A percentile compares a stretch with the other conserved stretches of the same genome.
These are phyloP conservation scores for Amanita muscaria DNA, from an alignment of 768 basidiomycete species.

Conservation along the genomic window DNA sequence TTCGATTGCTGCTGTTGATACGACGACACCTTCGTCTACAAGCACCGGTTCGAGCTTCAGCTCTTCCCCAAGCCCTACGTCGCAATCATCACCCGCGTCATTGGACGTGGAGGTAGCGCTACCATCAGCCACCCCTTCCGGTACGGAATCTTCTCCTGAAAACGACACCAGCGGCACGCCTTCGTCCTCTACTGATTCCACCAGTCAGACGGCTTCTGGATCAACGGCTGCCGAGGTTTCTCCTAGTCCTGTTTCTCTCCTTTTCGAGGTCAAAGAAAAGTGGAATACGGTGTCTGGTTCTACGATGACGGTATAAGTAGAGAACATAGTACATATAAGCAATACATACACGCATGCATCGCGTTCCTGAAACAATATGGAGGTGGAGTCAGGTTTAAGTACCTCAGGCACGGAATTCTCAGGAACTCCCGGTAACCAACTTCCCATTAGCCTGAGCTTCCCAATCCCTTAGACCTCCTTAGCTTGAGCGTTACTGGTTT, in stretches of 20 bases:
- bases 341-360: too few relatives aligned
- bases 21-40: neutral
- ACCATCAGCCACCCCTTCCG: slow-evolving; percentile 1
- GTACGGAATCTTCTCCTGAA: neutral
- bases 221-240: neutral
- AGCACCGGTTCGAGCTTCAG: neutral
- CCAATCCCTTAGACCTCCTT: too few relatives aligned
- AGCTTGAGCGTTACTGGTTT: too few relatives aligned
- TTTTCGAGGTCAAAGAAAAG: neutral
- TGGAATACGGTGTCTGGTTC: neutral
- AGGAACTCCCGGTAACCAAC: too few relatives aligned
- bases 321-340: too few relatives aligned
- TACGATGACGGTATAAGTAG: neutral
- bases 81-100: neutral
- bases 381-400: too few relatives aligned
- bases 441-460: too few relatives aligned
- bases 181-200: neutral
- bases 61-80: neutral
- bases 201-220: neutral
- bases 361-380: too few relatives aligned
- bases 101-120: slow-evolving; percentile 2
- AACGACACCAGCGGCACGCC: neutral
- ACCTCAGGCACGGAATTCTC: too few relatives aligned
- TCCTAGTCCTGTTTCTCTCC: slow-evolving; percentile 2
- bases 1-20: neutral